Evolutionary conservation across 371 early-diverging fungal genomes (phyloP).

Genomic region (Lichtheimia ornata): DNA sequence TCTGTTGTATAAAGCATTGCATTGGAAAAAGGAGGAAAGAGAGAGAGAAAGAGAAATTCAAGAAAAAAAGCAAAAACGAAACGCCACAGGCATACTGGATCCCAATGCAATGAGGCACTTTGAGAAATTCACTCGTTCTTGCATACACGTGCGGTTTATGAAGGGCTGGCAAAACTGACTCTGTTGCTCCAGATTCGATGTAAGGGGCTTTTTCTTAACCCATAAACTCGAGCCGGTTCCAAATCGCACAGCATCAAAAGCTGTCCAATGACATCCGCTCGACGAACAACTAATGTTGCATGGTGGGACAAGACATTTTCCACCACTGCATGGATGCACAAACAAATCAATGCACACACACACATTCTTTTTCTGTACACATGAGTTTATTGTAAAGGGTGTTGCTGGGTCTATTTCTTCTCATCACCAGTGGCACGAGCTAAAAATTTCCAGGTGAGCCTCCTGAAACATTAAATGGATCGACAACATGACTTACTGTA

Average conservation of each 20-base stretch:
- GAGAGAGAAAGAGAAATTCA: neutral
- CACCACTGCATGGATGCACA: too few species aligned
- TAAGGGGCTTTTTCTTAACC: too few species aligned
- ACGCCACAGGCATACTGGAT: conserved; percentile 1
- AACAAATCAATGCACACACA: too few species aligned
- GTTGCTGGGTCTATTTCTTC: conserved; percentile 43
- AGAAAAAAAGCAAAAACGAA: neutral
- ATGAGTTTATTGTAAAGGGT: too few species aligned
- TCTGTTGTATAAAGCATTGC: conserved; percentile 11
- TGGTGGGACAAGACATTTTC: too few species aligned
- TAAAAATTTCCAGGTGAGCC: neutral
- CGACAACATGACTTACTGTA: conserved; percentile 65
- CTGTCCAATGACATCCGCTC: too few species aligned
- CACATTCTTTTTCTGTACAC: too few species aligned
- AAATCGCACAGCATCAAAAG: too few species aligned
- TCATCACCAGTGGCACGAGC: conserved; percentile 82
- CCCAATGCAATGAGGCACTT: neutral
- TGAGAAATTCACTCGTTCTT: conserved; percentile 2
- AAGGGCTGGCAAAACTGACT: too few species aligned
- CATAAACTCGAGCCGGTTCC: too few species aligned
- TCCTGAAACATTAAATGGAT: neutral
- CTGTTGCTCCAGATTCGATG: too few species aligned
- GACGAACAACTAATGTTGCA: too few species aligned
- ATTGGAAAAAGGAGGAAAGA: conserved; percentile 2
- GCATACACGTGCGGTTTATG: conserved; percentile 7